A percentile compares a stretch with the other conserved stretches of the same genome.
Evolutionary conservation across 2,329 filamentous ascomycete species (phyloP).

Genomic region (Davidsoniella virescens): DNA sequence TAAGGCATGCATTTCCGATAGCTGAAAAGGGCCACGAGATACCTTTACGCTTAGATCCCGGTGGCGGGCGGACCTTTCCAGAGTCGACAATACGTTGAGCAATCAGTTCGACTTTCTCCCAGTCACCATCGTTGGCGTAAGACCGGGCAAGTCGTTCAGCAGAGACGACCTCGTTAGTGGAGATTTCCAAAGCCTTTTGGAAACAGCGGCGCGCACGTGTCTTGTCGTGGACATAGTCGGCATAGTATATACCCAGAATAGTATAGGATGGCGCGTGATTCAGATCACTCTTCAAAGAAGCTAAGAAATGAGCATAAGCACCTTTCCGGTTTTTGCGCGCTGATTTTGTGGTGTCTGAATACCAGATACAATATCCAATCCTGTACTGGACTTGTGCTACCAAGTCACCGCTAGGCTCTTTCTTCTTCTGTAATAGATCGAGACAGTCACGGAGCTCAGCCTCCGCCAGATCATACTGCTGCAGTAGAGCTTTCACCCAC

Average conservation of each 20-base stretch:
- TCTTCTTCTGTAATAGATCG: conserved; percentile 44
- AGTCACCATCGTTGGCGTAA: conserved; percentile 82
- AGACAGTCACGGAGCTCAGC: conserved; percentile 56
- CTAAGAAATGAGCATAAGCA: conserved; percentile 70
- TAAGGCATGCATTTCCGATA: conserved; percentile 83
- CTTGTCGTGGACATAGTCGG: conserved; percentile 77
- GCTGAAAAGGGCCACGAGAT: conserved; percentile 95
- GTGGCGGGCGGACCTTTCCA: conserved; percentile 77
- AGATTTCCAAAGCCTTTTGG: conserved; percentile 89
- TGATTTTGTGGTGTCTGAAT: conserved; percentile 54
- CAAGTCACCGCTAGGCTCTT: conserved; percentile 42
- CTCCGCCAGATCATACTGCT: conserved; percentile 53
- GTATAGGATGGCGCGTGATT: conserved; percentile 86
- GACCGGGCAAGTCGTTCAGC: conserved; percentile 72
- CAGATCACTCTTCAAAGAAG: conserved; percentile 69
- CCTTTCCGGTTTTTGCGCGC: conserved; percentile 67
- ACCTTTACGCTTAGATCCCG: conserved; percentile 82
- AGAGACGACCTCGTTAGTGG: conserved; percentile 67
- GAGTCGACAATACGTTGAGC: conserved; percentile 84
- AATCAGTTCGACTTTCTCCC: conserved; percentile 90
- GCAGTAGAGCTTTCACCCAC: conserved; percentile 78
- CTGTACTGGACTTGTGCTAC: conserved; percentile 75
- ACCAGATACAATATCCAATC: conserved; percentile 76
- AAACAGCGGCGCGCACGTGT: conserved; percentile 82
- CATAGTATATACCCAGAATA: conserved; percentile 76